Percentiles rank a stretch among this genome's conserved stretches.
These are phyloP conservation scores for Saccharomyces hybrid DNA, from an alignment of 1,139 yeast genomes.

Conservation along the genomic window DNA sequence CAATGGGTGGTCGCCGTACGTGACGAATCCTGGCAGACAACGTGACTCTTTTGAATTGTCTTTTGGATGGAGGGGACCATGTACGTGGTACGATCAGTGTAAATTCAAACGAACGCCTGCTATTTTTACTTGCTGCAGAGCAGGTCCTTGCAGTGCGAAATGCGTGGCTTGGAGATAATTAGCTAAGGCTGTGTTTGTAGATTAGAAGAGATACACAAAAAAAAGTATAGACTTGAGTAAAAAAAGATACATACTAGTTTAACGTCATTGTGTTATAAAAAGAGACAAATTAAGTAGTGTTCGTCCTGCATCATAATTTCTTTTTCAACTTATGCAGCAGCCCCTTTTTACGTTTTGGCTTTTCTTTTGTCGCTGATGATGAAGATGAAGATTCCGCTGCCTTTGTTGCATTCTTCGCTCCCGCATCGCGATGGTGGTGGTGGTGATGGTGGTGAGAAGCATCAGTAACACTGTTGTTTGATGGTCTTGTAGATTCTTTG, in stretches of 20 bases:
- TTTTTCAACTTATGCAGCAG: constrained; percentile 15
- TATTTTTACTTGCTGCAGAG: too few relatives aligned
- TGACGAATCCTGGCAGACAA: too few relatives aligned
- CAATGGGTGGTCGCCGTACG: too few relatives aligned
- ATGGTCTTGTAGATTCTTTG: background rate
- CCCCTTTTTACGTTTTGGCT: constrained; percentile 14
- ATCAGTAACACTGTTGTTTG: background rate
- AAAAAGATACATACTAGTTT: background rate
- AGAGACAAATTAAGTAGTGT: background rate
- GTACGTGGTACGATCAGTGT: too few relatives aligned
- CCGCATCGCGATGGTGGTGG: background rate
- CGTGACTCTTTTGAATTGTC: too few relatives aligned
- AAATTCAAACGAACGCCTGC: too few relatives aligned
- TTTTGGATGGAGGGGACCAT: too few relatives aligned
- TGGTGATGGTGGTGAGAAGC: background rate
- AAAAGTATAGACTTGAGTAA: background rate
- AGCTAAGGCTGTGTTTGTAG: too few relatives aligned
- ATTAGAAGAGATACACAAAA: background rate
- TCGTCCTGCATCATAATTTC: constrained; percentile 7
- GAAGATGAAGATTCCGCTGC: constrained; percentile 4
- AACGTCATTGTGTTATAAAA: background rate
- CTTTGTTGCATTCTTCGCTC: background rate
- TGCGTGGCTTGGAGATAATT: too few relatives aligned
- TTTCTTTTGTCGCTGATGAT: constrained; percentile 4
- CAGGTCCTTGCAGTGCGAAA: too few relatives aligned